These are phyloP conservation scores for Scedosporium minutisporum DNA, from an alignment of 2,329 filamentous ascomycete genomes.

Conservation along the genomic window DNA sequence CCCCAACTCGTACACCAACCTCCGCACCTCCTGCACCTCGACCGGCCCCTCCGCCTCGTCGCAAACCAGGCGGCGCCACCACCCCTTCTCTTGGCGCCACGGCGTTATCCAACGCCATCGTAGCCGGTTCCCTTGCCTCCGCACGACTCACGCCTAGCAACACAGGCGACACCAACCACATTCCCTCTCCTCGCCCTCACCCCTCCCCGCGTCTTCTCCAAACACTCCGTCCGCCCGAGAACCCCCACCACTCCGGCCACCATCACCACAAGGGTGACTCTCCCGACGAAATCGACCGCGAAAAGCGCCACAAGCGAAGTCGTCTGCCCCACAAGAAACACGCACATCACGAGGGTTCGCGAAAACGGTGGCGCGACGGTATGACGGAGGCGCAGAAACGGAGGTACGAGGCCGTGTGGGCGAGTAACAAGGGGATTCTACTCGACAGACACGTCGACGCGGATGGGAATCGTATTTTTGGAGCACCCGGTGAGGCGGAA, in stretches of 20 bases:
- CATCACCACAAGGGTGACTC: constrained; percentile 12
- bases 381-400: constrained; percentile 65
- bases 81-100: constrained; percentile 42
- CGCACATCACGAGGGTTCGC: constrained; percentile 65
- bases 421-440: constrained; percentile 61
- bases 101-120: constrained; percentile 62
- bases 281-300: constrained; percentile 31
- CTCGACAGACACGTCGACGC: constrained; percentile 17
- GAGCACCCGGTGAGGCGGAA: constrained; percentile 4
- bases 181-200: constrained; percentile 30
- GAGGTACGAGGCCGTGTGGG: constrained; percentile 77
- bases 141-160: constrained; percentile 38
- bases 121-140: constrained; percentile 64
- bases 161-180: constrained; percentile 25
- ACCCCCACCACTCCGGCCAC: not conserved
- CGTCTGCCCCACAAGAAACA: constrained; percentile 40
- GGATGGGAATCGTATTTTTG: not conserved
- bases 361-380: constrained; percentile 67
- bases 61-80: constrained; percentile 9
- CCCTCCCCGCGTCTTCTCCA: constrained; percentile 49
- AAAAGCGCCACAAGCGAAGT: not conserved
- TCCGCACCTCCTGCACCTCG: constrained; percentile 13
- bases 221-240: constrained; percentile 42
- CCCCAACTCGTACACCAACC: constrained; percentile 8
- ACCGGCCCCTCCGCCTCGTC: constrained; percentile 8